Conservation (phyloP, 2,329 filamentous ascomycete genomes). For the Fusarium incarnatum region DNA sequence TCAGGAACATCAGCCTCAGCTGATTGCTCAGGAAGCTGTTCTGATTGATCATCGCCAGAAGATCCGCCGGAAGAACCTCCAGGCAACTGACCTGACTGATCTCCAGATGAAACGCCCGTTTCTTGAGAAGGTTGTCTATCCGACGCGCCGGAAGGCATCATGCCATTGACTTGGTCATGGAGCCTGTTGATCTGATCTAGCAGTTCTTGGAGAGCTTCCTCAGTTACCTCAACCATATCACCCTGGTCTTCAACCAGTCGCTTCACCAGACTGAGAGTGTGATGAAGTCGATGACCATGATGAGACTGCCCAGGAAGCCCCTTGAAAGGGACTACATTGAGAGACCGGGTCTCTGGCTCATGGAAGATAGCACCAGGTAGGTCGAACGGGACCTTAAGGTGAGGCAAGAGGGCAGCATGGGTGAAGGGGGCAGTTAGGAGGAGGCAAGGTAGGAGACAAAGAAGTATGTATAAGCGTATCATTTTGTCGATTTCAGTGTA, state of each 20-base stretch:
- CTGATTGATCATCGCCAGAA: slow-evolving; percentile 1
- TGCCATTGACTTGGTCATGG: slow-evolving; percentile 44
- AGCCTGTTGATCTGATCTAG: slow-evolving; percentile 47
- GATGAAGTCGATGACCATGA: slow-evolving; percentile 24
- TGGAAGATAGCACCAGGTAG: slow-evolving; percentile 18
- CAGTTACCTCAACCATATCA: slow-evolving; percentile 43
- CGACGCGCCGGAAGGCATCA: slow-evolving; percentile 41
- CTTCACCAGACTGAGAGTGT: slow-evolving; percentile 33
- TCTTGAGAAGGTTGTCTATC: slow-evolving; percentile 13
- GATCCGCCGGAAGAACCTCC: slow-evolving; percentile 12
- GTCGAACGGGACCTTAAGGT: slow-evolving; percentile 7
- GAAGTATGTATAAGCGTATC: slow-evolving; percentile 37
- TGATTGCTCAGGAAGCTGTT: slow-evolving; percentile 14
- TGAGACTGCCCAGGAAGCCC: slow-evolving; percentile 10
- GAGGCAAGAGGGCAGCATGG: slow-evolving; percentile 25
- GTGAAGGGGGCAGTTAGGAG: slow-evolving; percentile 12
- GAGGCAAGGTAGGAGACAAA: slow-evolving; percentile 33
- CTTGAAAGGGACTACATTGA: slow-evolving; percentile 24
- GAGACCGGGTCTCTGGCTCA: slow-evolving; percentile 17
- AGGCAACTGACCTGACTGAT: slow-evolving; percentile 20
- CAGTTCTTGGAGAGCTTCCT: slow-evolving; percentile 43
- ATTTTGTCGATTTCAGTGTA: slow-evolving; percentile 36
- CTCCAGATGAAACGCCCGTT: slow-evolving; percentile 19
- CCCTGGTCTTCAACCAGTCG: slow-evolving; percentile 45
- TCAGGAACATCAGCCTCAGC: not conserved